Conservation (phyloP, 495 filamentous ascomycete genomes). For the Parathielavia hyrcaniae region DNA sequence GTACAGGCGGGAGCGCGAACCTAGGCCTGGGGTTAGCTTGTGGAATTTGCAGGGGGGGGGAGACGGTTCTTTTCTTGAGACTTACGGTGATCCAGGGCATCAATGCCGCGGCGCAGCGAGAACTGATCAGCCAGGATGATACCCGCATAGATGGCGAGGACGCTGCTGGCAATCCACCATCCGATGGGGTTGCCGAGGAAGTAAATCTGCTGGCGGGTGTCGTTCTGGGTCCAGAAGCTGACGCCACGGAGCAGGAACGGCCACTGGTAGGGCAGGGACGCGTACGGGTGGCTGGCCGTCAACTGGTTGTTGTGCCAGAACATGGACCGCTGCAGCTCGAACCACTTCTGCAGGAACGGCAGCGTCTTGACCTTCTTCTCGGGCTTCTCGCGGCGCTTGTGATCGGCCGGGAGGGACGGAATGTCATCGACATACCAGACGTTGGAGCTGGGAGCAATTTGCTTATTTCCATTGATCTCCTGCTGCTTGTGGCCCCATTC, state of each 20-base stretch:
- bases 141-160: constrained; percentile 88
- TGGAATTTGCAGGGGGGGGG: background rate
- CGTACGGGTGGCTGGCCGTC: constrained; percentile 93
- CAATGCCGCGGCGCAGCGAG: constrained; percentile 82
- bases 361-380: constrained; percentile 71
- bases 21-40: constrained; percentile 38
- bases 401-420: constrained; percentile 61
- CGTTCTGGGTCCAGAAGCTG: constrained; percentile 98
- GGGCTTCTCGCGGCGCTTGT: constrained; percentile 64
- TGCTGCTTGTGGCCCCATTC: constrained; percentile 97
- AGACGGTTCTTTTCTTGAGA: constrained; percentile 22
- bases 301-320: constrained; percentile 98
- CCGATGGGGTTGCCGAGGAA: constrained; percentile 96
- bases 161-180: constrained; percentile 91
- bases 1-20: constrained; percentile 87
- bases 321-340: constrained; percentile 96
- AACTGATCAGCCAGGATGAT: constrained; percentile 91
- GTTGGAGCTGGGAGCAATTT: constrained; percentile 80
- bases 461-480: constrained; percentile 99
- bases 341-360: constrained; percentile 88
- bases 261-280: constrained; percentile 93
- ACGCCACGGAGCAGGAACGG: constrained; percentile 94
- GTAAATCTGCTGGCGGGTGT: constrained; percentile 94
- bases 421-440: constrained; percentile 92
- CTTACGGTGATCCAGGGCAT: constrained; percentile 91